Evolutionary conservation across 176 grass and related monocot genomes (phyloP).

Genomic region (Rhipidocladum racemiflorum): DNA sequence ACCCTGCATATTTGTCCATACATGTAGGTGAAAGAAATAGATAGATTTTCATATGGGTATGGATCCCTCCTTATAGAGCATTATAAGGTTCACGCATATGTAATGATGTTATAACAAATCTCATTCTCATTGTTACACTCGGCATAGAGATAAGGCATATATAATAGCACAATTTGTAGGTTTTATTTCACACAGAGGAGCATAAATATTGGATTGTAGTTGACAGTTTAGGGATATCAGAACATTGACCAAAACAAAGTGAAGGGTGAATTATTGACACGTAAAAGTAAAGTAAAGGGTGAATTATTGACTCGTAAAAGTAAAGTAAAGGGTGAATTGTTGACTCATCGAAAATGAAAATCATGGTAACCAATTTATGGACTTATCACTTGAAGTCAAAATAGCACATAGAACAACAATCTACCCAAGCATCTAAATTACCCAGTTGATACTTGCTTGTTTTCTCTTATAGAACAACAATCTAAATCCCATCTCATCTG

Average conservation of each 20-base stretch:
- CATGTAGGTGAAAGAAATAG: neutral
- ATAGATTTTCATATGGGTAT: neutral
- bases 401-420: neutral
- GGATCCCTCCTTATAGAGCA: neutral
- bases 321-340: neutral
- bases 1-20: slow-evolving; percentile 21
- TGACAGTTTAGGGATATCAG: neutral
- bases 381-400: neutral
- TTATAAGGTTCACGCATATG: neutral
- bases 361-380: neutral
- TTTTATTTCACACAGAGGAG: neutral
- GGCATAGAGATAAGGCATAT: neutral
- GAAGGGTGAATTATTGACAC: neutral
- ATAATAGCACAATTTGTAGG: neutral
- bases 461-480: neutral
- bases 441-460: neutral
- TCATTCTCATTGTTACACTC: neutral
- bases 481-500: neutral
- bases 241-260: neutral
- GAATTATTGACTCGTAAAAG: neutral
- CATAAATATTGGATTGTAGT: neutral
- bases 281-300: neutral
- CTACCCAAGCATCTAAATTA: neutral
- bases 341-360: neutral
- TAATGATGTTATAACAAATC: neutral